Evolutionary conservation across 2,329 filamentous ascomycete genomes (phyloP).

Genomic region (Trichoderma semiorbis): DNA sequence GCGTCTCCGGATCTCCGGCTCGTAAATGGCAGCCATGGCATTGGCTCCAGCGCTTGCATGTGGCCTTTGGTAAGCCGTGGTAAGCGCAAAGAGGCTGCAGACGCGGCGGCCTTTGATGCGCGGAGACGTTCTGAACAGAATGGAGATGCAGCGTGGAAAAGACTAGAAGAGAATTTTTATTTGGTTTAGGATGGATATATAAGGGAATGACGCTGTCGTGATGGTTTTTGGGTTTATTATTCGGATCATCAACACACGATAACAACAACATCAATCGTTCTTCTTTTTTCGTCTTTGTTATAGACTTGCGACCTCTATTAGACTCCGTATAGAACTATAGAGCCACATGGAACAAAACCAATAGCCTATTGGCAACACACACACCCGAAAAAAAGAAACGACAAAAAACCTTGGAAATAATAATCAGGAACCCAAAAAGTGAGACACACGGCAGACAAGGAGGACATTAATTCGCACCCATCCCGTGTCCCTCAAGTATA

Average conservation of each 20-base stretch:
- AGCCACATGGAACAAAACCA: not conserved
- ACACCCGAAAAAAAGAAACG: not conserved
- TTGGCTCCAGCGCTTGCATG: not conserved
- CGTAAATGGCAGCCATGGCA: not conserved
- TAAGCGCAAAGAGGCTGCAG: not conserved
- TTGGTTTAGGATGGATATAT: not conserved
- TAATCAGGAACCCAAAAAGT: not conserved
- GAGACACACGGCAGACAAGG: not conserved
- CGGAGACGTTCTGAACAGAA: slow-evolving; percentile 4
- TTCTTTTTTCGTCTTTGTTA: not conserved
- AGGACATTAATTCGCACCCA: not conserved
- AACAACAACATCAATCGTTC: not conserved
- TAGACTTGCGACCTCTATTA: not conserved
- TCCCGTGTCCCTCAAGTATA: not conserved
- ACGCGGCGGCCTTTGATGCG: too few species aligned
- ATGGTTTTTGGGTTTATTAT: not conserved
- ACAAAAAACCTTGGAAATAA: not conserved
- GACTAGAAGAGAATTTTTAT: not conserved
- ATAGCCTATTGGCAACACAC: not conserved
- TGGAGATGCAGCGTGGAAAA: not conserved
- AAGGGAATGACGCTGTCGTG: not conserved
- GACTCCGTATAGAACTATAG: not conserved
- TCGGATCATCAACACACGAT: not conserved
- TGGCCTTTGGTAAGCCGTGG: too few species aligned
- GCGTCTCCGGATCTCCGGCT: slow-evolving; percentile 16